Base-by-base conservation (phyloP, 2,329 filamentous ascomycete species). In the Teratosphaeria epicoccoides region DNA sequence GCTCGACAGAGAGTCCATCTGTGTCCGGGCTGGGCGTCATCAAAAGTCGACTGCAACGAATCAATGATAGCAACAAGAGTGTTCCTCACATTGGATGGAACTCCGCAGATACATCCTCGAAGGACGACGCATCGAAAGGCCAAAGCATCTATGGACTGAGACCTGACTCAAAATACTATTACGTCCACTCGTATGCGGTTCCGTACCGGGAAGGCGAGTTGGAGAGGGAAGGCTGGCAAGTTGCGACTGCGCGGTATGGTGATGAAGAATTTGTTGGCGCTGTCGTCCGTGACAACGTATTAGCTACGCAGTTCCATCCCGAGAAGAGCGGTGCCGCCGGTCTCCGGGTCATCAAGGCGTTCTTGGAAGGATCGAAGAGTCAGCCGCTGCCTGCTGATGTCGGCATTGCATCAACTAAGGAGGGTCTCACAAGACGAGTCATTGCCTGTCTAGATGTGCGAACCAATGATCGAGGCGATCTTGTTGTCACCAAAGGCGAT, bases 81-180 rank as follows among this genome's bases (percentile, higher is more conserved):
- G 94, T 98, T n/a, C 93, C 93, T 37, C 94, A 98, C 72, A 98
- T 98, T 68, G 93, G 93, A 51, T 98, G 93, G 93, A 98, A 98
- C 71, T 89, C 84, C 60, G 93, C 94, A 44, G 84, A 83, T 61
- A 82, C 84, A 1, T 67, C 70, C 56, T 61, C 70, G 55, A 54
- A 73, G 68, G 54, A 67, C 50, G 55, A 70, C 66, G 52, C 68
- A 66, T 9, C 65, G 60, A 55, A 63, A 2, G 65, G 71, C 17
- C 71, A 79, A 56, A 79, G 76, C 59, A 79, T 97, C 52, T 96
- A 91, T 68, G 89, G 86, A 52, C 72, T 98, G 50, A 76, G 80
- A 24, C 83, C 87, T 0, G 77, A 78, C 49, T 95, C 87, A 66
- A 98, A 97, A 70, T 98, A 98, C 76, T 98, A 98, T 73, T 98